A percentile compares a stretch with the other conserved stretches of the same genome.
These are phyloP conservation scores for Eimeria mitis DNA, from an alignment of 169 alveolate species.

Conservation along the genomic window DNA sequence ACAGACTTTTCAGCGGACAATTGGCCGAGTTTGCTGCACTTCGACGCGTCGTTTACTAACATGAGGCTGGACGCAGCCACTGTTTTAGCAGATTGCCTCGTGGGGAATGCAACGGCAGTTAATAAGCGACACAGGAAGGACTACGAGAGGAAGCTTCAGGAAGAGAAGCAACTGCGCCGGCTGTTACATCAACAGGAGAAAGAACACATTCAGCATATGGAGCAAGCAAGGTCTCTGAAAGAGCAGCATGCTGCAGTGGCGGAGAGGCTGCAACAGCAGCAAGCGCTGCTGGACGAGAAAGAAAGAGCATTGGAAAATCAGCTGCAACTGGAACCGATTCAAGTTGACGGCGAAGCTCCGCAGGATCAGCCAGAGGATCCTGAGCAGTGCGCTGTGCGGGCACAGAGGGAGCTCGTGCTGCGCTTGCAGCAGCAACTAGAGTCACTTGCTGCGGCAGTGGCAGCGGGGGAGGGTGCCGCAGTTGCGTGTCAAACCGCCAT, in stretches of 20 bases:
- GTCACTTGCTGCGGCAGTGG: conserved; percentile 72
- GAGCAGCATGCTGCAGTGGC: conserved; percentile 76
- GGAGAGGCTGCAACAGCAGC: conserved; percentile 75
- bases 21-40: conserved; percentile 91
- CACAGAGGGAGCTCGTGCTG: conserved; percentile 64
- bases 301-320: conserved; percentile 44
- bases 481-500: conserved; percentile 64
- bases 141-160: conserved; percentile 66
- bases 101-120: conserved; percentile 85
- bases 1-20: conserved; percentile 85
- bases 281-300: conserved; percentile 15
- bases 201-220: conserved; percentile 67
- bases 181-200: conserved; percentile 63
- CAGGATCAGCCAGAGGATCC: conserved; percentile 48
- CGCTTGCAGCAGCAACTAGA: conserved; percentile 52
- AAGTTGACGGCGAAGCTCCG: conserved; percentile 56
- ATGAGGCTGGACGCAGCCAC: conserved; percentile 91
- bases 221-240: conserved; percentile 19
- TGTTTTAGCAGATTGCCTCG: conserved; percentile 88
- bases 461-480: conserved; percentile 73
- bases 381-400: conserved; percentile 57
- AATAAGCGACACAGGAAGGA: conserved; percentile 76
- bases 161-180: conserved; percentile 75
- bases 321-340: conserved; percentile 68
- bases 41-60: conserved; percentile 90